Evolutionary conservation across 108 stramenopile species (phyloP), one percentile per base, ranked within the genome.

Genomic region (Nitzschia inconspicua): DNA sequence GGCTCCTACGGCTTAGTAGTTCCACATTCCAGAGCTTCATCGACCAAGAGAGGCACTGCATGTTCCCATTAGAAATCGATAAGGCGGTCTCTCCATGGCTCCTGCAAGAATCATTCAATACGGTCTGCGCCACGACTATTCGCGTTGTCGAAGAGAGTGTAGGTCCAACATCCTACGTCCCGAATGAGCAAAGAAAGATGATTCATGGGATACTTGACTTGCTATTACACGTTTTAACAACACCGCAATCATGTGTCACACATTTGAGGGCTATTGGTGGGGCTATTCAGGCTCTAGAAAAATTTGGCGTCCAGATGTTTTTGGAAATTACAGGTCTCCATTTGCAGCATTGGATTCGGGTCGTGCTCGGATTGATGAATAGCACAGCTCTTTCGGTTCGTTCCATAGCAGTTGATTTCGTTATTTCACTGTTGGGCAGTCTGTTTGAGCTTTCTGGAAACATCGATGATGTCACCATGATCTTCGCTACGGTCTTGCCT

Each of bases 351-450:
- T 90, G 88, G 88, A 72, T 77, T 27, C 52, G 92, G 44, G 72
- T 94, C 40, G 56, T 85, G 32, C 46, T 88, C 0, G 79, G 85
- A 14, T 42, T 94, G 61, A 86, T 94, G 88, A 94, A 94, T 65
- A 81, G 79, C 49, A 75, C 73, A 3, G 73, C 89, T 19, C 73
- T 94, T n/a, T 86, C 86, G 23, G 89, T 94, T 4, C 75, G 92
- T 29, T 90, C 92, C 9, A 94, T 94, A 67, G 76, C 89, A 23
- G 89, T 90, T 31, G 92, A 94, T 43, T 87, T 94, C 25, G 47
- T 83, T 18, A 73, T 94, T 7, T 90, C 92, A 3, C 65, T 94
- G 6, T 47, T 94, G n/a, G 83, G 86, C 9, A 79, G 73, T 27
- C 42, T 70, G 26, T 89, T 77, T 57, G 75, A 83, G 32, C 52